A percentile compares a stretch with the other conserved stretches of the same genome.
phyloP scores from a whole-genome alignment of 495 filamentous ascomycete genomes.

The Aspergillus panamensis region DNA sequence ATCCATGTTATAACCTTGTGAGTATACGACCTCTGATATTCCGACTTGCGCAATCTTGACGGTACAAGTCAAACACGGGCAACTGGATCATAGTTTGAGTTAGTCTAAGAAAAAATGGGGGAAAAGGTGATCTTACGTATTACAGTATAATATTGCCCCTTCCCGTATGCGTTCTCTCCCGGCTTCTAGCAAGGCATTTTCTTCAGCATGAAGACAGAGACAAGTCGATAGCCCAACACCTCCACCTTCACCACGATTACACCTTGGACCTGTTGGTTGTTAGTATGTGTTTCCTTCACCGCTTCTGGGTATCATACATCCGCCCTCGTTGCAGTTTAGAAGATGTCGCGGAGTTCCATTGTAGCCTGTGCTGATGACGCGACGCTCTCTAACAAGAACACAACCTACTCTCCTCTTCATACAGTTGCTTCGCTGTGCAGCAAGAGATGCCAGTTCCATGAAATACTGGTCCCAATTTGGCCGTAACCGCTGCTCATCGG shows the following conservation, averaged over 20 bases:
- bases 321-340: slow-evolving; percentile 87
- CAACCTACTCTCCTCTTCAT: slow-evolving; percentile 97
- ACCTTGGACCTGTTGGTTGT: slow-evolving; percentile 56
- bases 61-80: slow-evolving; percentile 95
- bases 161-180: slow-evolving; percentile 84
- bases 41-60: slow-evolving; percentile 97
- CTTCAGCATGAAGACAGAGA: slow-evolving; percentile 92
- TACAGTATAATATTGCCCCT: slow-evolving; percentile 80
- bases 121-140: slow-evolving; percentile 56
- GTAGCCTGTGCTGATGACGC: slow-evolving; percentile 95
- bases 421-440: slow-evolving; percentile 89
- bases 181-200: slow-evolving; percentile 93
- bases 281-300: slow-evolving; percentile 40
- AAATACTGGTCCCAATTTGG: slow-evolving; percentile 99
- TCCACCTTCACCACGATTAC: slow-evolving; percentile 68
- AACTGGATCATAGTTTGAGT: slow-evolving; percentile 41
- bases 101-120: background rate
- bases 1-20: slow-evolving; percentile 92
- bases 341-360: slow-evolving; percentile 90
- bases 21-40: slow-evolving; percentile 92
- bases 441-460: slow-evolving; percentile 90
- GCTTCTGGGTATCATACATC: slow-evolving; percentile 56
- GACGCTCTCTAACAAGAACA: slow-evolving; percentile 82
- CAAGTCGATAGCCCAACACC: slow-evolving; percentile 79
- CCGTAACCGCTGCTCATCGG: slow-evolving; percentile 73